Evolutionary conservation across 768 basidiomycete species (phyloP).

Genomic region (Russula virescens): DNA sequence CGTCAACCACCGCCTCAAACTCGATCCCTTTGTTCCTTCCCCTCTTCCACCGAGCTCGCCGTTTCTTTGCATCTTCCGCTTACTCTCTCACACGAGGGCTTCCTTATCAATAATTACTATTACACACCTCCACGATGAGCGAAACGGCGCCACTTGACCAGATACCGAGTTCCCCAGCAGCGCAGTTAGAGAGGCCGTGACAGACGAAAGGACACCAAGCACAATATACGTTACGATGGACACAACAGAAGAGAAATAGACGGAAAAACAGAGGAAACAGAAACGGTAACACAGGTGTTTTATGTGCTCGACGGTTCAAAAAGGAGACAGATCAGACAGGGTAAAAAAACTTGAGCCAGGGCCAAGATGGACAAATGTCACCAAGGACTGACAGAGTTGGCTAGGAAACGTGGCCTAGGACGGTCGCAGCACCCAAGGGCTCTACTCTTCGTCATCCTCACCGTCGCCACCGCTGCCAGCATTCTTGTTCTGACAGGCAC

Average conservation of each 20-base stretch:
- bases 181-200: slow-evolving; percentile 20
- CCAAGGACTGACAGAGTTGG: slow-evolving; percentile 1
- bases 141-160: slow-evolving; percentile 11
- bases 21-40: background rate
- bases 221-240: slow-evolving; percentile 21
- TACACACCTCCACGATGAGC: slow-evolving; percentile 15
- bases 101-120: slow-evolving; percentile 21
- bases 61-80: background rate
- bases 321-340: slow-evolving; percentile 14
- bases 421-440: background rate
- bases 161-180: slow-evolving; percentile 16
- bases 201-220: slow-evolving; percentile 13
- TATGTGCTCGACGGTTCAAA: slow-evolving; percentile 14
- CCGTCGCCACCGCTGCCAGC: slow-evolving; percentile 36
- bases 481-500: slow-evolving; percentile 33
- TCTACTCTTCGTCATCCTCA: slow-evolving; percentile 44
- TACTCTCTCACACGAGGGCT: background rate
- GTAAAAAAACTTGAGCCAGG: slow-evolving; percentile 7
- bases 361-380: background rate
- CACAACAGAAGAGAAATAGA: slow-evolving; percentile 7
- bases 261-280: background rate
- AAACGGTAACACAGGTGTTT: slow-evolving; percentile 11
- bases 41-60: background rate
- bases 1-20: no score
- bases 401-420: background rate